Evolutionary conservation across 208 protist genomes (phyloP), one percentile per base, ranked within the genome.

Genomic region (Leishmania guyanensis): DNA sequence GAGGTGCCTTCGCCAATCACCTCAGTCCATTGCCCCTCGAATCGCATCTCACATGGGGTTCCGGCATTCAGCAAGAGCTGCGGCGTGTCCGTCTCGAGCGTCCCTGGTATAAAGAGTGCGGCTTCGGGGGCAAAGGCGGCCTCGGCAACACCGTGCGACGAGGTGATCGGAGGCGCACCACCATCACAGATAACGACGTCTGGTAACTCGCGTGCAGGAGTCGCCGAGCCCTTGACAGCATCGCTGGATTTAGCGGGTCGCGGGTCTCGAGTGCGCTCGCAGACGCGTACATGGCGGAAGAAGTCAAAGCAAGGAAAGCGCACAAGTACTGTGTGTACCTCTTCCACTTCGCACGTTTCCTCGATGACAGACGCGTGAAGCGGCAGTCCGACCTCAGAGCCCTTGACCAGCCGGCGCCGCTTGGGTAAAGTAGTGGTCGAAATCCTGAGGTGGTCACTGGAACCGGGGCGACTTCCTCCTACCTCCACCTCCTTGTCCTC

Each of bases 271-370:
- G 51, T 20, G 33, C 68, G 48, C 74, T 97, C 94, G 79, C 94
- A 97, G 5, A 97, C n/a, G 75, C 92, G 87, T 9, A 93, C 92
- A 65, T 94, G 83, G 0, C 84, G 76, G 77, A 97, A 97, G 62
- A 91, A 95, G 77, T 97, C 94, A 58, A 95, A 92, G 86, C 86
- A 95, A 0, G 94, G 94, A 62, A 97, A 89, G 4, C 94, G 94
- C 26, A 97, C 68, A 16, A 97, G 85, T 12, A 97, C 77, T 36
- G 82, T 65, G 4, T 83, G 53, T 2, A 77, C 83, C 60, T 92
- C 90, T 56, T 84, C 81, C 20, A 91, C 85, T 22, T 86, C 84
- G 6, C 91, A 90, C 22, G 92, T 79, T 68, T 92, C 88, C 69
- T 94, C 90, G 4, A 91, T 62, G 36, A 91, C 60, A 22, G 64